Conservation (phyloP, 1,284 basidiomycete species). For the Peniophora sp. region DNA sequence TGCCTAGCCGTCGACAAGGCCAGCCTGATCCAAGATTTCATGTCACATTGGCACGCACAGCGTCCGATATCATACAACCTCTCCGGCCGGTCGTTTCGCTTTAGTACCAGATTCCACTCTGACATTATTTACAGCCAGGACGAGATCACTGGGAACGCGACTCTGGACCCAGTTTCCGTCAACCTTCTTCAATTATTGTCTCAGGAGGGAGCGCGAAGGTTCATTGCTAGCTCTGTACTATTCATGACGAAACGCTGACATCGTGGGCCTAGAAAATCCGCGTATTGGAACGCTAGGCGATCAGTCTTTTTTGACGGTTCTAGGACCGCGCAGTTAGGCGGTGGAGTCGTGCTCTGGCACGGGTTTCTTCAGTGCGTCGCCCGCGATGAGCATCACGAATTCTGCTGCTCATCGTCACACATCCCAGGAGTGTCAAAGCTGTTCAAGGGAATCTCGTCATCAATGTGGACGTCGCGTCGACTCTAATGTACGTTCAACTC, state of each 20-base stretch:
- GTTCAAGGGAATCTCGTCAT: conserved; percentile 14
- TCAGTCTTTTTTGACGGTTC: background rate
- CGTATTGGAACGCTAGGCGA: background rate
- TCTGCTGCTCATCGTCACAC: background rate
- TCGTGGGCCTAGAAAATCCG: background rate
- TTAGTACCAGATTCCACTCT: background rate
- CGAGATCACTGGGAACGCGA: background rate
- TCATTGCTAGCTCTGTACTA: background rate
- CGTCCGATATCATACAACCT: background rate
- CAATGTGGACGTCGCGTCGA: conserved; percentile 17
- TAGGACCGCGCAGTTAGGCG: background rate
- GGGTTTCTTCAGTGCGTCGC: background rate
- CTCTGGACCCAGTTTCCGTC: background rate
- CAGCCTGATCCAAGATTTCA: background rate
- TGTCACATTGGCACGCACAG: background rate
- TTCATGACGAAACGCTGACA: background rate
- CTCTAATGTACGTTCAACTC: conserved; percentile 11
- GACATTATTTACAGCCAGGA: background rate
- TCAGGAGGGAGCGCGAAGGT: background rate
- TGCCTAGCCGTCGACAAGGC: background rate
- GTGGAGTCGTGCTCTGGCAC: background rate
- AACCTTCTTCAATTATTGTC: background rate
- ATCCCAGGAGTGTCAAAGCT: conserved; percentile 6
- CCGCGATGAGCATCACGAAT: background rate
- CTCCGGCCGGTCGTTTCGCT: background rate